phyloP scores from a whole-genome alignment of 179 eudicot genomes.

The Carnegiea gigantea region DNA sequence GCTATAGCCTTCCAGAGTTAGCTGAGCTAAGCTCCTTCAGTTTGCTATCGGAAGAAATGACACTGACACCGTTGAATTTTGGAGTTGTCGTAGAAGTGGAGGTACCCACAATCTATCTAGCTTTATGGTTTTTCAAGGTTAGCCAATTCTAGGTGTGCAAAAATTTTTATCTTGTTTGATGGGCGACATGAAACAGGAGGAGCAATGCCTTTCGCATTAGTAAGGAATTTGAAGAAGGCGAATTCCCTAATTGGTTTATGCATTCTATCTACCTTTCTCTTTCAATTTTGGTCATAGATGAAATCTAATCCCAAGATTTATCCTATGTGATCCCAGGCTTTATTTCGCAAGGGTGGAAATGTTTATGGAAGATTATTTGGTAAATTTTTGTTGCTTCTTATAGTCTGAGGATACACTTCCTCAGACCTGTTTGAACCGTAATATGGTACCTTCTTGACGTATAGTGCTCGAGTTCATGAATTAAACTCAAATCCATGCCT shows the following conservation, averaged over 20 bases:
- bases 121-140: neutral
- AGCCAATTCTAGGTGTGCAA: neutral
- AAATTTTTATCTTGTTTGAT: slow-evolving; percentile 21
- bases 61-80: slow-evolving; percentile 43
- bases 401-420: too few relatives aligned
- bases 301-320: slow-evolving; percentile 17
- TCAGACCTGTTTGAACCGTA: too few relatives aligned
- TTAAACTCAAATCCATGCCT: too few relatives aligned
- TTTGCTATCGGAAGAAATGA: slow-evolving; percentile 43
- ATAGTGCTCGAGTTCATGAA: too few relatives aligned
- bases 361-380: slow-evolving; percentile 66
- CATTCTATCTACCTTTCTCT: neutral
- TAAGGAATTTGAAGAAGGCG: slow-evolving; percentile 60
- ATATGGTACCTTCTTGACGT: too few relatives aligned
- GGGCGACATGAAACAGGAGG: slow-evolving; percentile 34
- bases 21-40: slow-evolving; percentile 48
- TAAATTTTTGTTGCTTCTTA: slow-evolving; percentile 23
- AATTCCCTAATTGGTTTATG: neutral
- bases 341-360: slow-evolving; percentile 56
- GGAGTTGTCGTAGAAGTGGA: slow-evolving; percentile 72
- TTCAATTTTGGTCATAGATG: slow-evolving; percentile 3
- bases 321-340: slow-evolving; percentile 37
- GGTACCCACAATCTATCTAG: slow-evolving; percentile 36
- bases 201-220: slow-evolving; percentile 48
- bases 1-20: slow-evolving; percentile 62